phyloP scores from a whole-genome alignment of 2,329 filamentous ascomycete species.

The Aspergillus sp. region DNA sequence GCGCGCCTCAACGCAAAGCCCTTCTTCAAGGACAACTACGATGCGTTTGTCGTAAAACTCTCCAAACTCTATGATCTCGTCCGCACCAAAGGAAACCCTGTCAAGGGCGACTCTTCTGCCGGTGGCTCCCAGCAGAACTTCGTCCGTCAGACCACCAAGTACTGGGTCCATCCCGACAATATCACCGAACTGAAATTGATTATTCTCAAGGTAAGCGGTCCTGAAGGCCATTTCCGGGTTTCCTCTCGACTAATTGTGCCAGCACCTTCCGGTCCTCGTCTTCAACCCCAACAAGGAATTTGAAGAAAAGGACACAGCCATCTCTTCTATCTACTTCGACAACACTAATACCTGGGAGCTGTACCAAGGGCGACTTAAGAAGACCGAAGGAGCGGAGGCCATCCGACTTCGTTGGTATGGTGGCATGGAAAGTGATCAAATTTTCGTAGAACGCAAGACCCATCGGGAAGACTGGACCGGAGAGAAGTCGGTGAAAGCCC shows the following conservation, averaged over 20 bases:
- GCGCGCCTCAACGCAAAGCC: constrained; percentile 91
- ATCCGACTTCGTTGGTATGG: constrained; percentile 97
- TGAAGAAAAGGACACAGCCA: constrained; percentile 82
- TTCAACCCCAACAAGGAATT: constrained; percentile 99
- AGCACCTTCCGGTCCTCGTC: constrained; percentile 90
- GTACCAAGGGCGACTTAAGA: constrained; percentile 91
- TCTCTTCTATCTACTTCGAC: constrained; percentile 98
- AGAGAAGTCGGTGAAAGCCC: constrained; percentile 97
- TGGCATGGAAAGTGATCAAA: constrained; percentile 89
- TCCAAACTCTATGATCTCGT: constrained; percentile 95
- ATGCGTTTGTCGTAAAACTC: constrained; percentile 89
- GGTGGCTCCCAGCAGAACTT: constrained; percentile 94
- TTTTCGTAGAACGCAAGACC: constrained; percentile 96
- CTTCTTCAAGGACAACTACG: constrained; percentile 99
- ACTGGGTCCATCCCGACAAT: constrained; percentile 98
- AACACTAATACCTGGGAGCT: constrained; percentile 92
- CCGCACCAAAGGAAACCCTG: constrained; percentile 85
- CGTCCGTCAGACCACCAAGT: constrained; percentile 95
- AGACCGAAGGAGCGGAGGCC: constrained; percentile 95
- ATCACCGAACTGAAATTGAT: constrained; percentile 98
- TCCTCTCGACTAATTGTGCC: constrained; percentile 1
- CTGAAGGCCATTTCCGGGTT: neutral
- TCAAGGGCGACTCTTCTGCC: constrained; percentile 86
- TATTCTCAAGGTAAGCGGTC: constrained; percentile 69
- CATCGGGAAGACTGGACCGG: constrained; percentile 99